Base-by-base conservation (phyloP, 495 filamentous ascomycete genomes). In the Jackrogersella multiformis region DNA sequence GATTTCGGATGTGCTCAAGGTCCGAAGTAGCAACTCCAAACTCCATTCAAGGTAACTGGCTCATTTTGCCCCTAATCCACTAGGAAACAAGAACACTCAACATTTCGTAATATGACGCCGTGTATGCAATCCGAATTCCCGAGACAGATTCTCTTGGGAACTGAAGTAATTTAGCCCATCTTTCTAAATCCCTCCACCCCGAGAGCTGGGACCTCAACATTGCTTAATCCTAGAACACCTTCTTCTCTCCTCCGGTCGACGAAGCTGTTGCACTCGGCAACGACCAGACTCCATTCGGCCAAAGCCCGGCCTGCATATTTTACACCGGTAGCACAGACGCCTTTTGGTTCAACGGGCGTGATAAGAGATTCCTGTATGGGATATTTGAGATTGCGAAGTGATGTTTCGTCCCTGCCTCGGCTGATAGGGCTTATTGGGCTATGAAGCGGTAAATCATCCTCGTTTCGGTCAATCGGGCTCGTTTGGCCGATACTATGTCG, bases 261-360 rank as follows among this genome's bases (percentile, higher is more conserved):
- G 77, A 99, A 99, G 71, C 88, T 92, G 73, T 98, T 93, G 78
- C 89, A 94, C 75, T 99, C 95, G 21, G 84, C 83, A 6, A 97
- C 88, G 34, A 97, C 86, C 18, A 92, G 77, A 12, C 87, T 81
- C 95, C 95, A 99, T 76, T 99, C 95, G 1, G 94, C 93, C 51
- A 99, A 82, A 1, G 95, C 93, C 44, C 94, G 86, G 1, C 95
- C 95, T 5, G 88, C 82, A 76, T 99, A 98, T 64, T 88, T 92
- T 59, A 81, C 76, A 15, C 73, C 78, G 1, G 66, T 56, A 12
- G 76, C 73, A 48, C 70, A 81, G 6, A 74, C 61, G 16, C 81
- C 79, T 1, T 70, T 72, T 0, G 81, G 81, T 52, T 77, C 60
- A 26, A 74, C 68, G 0, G 81, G 72, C 20, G 70, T 68, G n/a